These are phyloP conservation scores for Gillenia trifoliata DNA, from an alignment of 306 rosid species.

Conservation along the genomic window DNA sequence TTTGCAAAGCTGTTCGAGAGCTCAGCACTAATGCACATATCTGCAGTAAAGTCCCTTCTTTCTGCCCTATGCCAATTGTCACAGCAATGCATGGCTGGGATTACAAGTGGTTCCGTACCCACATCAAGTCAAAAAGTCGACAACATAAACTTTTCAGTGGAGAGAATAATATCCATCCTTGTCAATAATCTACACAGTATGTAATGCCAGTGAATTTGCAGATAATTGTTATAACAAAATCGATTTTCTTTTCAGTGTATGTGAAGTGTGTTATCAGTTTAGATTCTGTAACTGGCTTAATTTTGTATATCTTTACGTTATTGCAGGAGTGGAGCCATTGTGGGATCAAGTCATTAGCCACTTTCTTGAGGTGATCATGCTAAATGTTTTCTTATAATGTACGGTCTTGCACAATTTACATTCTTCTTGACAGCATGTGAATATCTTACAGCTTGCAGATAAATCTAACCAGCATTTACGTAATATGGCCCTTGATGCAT, in stretches of 20 bases:
- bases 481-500: slow-evolving; percentile 86
- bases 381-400: slow-evolving; percentile 7
- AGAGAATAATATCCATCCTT: slow-evolving; percentile 89
- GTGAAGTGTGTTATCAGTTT: neutral
- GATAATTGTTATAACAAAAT: neutral
- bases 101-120: slow-evolving; percentile 63
- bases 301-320: slow-evolving; percentile 12
- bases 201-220: slow-evolving; percentile 32
- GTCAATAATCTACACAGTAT: slow-evolving; percentile 91
- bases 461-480: slow-evolving; percentile 77
- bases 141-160: slow-evolving; percentile 86
- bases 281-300: neutral
- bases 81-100: slow-evolving; percentile 60
- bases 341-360: slow-evolving; percentile 93
- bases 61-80: slow-evolving; percentile 90
- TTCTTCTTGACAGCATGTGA: slow-evolving; percentile 18
- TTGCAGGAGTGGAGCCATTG: slow-evolving; percentile 81
- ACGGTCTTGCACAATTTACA: slow-evolving; percentile 18
- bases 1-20: slow-evolving; percentile 83
- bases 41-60: slow-evolving; percentile 89
- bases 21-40: slow-evolving; percentile 85
- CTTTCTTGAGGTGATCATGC: slow-evolving; percentile 71
- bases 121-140: slow-evolving; percentile 78
- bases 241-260: neutral
- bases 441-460: slow-evolving; percentile 74